Evolutionary conservation across 2,329 filamentous ascomycete genomes (phyloP).

Genomic region (Diaporthe sp.): DNA sequence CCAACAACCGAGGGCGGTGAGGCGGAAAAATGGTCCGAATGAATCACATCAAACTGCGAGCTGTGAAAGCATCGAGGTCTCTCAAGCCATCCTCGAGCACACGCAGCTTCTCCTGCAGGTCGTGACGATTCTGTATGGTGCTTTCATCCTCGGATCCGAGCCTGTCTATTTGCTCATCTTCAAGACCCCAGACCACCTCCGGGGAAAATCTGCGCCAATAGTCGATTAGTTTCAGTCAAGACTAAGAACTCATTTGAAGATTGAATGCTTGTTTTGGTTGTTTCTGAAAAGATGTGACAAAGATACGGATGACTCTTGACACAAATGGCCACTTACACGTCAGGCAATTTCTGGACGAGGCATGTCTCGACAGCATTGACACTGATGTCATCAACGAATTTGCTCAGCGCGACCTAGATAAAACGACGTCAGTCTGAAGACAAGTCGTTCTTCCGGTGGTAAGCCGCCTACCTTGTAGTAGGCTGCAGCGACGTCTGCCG

Average conservation of each 20-base stretch:
- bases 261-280: neutral
- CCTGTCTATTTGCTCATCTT: slow-evolving; percentile 44
- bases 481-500: slow-evolving; percentile 45
- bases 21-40: neutral
- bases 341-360: slow-evolving; percentile 46
- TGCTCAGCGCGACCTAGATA: slow-evolving; percentile 46
- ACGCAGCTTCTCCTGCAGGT: slow-evolving; percentile 43
- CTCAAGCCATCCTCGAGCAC: slow-evolving; percentile 46
- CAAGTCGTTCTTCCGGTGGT: neutral
- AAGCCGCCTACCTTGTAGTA: slow-evolving; percentile 45
- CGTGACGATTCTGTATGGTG: slow-evolving; percentile 44
- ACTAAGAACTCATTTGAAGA: neutral
- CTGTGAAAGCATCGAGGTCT: slow-evolving; percentile 47
- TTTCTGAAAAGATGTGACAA: neutral
- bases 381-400: slow-evolving; percentile 48
- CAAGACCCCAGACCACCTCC: slow-evolving; percentile 47
- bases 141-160: slow-evolving; percentile 46
- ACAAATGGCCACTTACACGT: slow-evolving; percentile 44
- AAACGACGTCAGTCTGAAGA: slow-evolving; percentile 19
- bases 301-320: neutral
- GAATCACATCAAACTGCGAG: slow-evolving; percentile 40
- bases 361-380: slow-evolving; percentile 48
- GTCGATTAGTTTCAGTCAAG: neutral
- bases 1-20: neutral
- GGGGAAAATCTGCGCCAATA: slow-evolving; percentile 40